Conservation (phyloP, 2,329 filamentous ascomycete species). For the Alternaria sp. region DNA sequence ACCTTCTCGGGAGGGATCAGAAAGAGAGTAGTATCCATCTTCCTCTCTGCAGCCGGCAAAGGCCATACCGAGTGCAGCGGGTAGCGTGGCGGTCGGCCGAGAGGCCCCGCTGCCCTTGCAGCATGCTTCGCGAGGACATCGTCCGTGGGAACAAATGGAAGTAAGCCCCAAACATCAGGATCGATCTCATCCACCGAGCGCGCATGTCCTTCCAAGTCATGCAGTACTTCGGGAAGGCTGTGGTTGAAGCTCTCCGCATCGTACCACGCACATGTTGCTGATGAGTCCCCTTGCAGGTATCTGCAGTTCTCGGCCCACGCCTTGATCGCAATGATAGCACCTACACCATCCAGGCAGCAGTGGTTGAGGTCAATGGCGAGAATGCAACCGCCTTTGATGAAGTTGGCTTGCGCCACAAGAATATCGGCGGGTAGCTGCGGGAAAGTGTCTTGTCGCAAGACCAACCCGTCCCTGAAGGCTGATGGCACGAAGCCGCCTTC, state of each 20-base stretch:
- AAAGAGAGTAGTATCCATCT: constrained; percentile 41
- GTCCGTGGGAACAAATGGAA: constrained; percentile 25
- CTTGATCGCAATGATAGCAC: constrained; percentile 28
- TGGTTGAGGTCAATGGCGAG: constrained; percentile 29
- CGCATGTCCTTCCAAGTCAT: constrained; percentile 22
- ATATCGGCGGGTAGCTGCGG: constrained; percentile 29
- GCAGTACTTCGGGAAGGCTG: constrained; percentile 28
- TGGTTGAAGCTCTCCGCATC: constrained; percentile 32
- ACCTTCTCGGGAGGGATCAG: constrained; percentile 40
- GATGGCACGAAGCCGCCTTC: constrained; percentile 25
- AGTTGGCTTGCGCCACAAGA: constrained; percentile 37
- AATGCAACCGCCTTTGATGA: constrained; percentile 34
- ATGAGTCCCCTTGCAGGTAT: constrained; percentile 26
- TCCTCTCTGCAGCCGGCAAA: constrained; percentile 31
- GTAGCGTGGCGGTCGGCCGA: constrained; percentile 25
- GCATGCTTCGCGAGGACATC: constrained; percentile 6
- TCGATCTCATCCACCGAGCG: constrained; percentile 24
- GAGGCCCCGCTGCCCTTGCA: neutral
- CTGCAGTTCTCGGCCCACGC: constrained; percentile 36
- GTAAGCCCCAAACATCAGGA: constrained; percentile 21
- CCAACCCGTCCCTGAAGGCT: constrained; percentile 21
- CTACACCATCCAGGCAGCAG: constrained; percentile 29
- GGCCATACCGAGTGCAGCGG: constrained; percentile 40
- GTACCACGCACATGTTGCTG: constrained; percentile 28
- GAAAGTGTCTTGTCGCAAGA: constrained; percentile 19